These are phyloP conservation scores for Ligustrum vulgare DNA, from an alignment of 257 asterid species.

Conservation along the genomic window DNA sequence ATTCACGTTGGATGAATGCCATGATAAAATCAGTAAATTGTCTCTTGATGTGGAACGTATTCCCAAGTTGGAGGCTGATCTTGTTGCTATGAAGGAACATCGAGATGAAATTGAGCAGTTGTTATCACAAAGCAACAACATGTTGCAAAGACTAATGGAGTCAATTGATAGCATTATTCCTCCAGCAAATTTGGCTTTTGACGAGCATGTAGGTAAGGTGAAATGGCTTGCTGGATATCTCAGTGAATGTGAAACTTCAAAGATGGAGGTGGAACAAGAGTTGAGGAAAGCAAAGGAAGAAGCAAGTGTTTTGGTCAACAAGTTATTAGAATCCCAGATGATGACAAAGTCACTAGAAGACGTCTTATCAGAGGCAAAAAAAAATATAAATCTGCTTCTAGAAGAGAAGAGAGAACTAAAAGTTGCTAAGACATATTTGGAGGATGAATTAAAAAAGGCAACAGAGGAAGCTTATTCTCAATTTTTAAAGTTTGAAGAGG, in stretches of 20 bases:
- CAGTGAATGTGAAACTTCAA: constrained; percentile 49
- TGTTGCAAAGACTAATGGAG: constrained; percentile 64
- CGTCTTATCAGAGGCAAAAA: constrained; percentile 55
- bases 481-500: constrained; percentile 54
- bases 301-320: constrained; percentile 41
- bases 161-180: constrained; percentile 57
- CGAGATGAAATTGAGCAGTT: constrained; percentile 63
- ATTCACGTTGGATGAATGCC: constrained; percentile 47
- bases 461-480: constrained; percentile 48
- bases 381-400: constrained; percentile 45
- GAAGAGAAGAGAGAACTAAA: constrained; percentile 73
- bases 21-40: constrained; percentile 55
- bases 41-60: constrained; percentile 56
- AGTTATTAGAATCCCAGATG: constrained; percentile 51
- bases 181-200: constrained; percentile 52
- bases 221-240: constrained; percentile 60
- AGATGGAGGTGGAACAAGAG: constrained; percentile 57
- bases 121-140: constrained; percentile 64
- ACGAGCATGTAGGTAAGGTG: constrained; percentile 69
- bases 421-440: constrained; percentile 49
- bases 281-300: constrained; percentile 57
- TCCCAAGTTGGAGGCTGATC: constrained; percentile 57
- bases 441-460: constrained; percentile 64
- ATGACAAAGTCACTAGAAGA: constrained; percentile 52
- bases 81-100: constrained; percentile 48